These are phyloP conservation scores for Calendula officinalis DNA, from an alignment of 129 eudicot genomes.

Conservation along the genomic window DNA sequence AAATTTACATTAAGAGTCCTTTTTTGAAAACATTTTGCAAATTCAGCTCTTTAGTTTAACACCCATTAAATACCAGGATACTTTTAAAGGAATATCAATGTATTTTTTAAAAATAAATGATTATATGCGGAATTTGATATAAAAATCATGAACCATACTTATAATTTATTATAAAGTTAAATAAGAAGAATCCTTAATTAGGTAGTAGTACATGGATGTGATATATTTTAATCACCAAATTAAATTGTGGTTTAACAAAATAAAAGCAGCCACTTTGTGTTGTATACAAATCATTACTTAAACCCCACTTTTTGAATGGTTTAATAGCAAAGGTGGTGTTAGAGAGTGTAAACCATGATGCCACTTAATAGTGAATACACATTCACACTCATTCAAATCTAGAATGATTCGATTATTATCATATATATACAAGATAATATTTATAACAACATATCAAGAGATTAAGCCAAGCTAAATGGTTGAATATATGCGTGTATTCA, in stretches of 20 bases:
- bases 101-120: too few species aligned
- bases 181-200: not conserved
- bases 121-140: too few species aligned
- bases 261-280: not conserved
- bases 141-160: too few species aligned
- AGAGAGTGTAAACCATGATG: slow-evolving; percentile 11
- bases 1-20: not conserved
- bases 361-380: not conserved
- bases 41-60: too few species aligned
- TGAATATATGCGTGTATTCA: too few species aligned
- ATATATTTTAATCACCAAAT: too few species aligned
- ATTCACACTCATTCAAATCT: slow-evolving; percentile 11
- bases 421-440: too few species aligned
- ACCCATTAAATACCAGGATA: too few species aligned
- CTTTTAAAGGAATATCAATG: too few species aligned
- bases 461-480: too few species aligned
- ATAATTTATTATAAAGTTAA: too few species aligned
- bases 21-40: not conserved
- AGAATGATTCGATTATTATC: not conserved
- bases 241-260: not conserved
- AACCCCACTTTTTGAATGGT: slow-evolving; percentile 13
- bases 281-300: not conserved
- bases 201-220: not conserved
- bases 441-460: too few species aligned
- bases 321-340: slow-evolving; percentile 11